Percentiles rank a stretch among this genome's conserved stretches.
These are phyloP conservation scores for Tuber brumale DNA, from an alignment of 495 filamentous ascomycete species.

Conservation along the genomic window DNA sequence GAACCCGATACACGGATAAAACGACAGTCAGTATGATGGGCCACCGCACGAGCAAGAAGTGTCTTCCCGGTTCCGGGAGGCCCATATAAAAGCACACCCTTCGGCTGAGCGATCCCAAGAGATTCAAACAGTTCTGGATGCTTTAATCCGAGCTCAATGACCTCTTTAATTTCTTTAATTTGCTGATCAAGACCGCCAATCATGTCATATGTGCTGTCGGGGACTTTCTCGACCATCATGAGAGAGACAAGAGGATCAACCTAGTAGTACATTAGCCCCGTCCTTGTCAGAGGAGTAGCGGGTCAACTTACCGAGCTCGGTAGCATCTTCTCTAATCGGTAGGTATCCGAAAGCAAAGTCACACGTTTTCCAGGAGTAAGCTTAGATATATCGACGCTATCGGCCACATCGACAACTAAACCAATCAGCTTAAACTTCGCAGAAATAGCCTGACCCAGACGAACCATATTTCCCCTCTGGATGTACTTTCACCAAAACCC, in stretches of 20 bases:
- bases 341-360: constrained; percentile 87
- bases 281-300: background rate
- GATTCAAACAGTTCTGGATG: constrained; percentile 98
- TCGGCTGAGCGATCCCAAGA: constrained; percentile 94
- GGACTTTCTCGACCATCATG: constrained; percentile 99
- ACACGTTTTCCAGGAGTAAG: constrained; percentile 97
- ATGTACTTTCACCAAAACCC: constrained; percentile 97
- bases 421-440: constrained; percentile 2
- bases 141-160: constrained; percentile 96
- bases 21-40: constrained; percentile 96
- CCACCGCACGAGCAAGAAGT: constrained; percentile 86
- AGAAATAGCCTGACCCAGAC: constrained; percentile 33
- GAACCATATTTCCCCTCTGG: constrained; percentile 99
- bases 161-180: constrained; percentile 99
- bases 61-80: constrained; percentile 98
- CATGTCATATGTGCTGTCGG: constrained; percentile 99
- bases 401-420: constrained; percentile 90
- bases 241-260: constrained; percentile 98
- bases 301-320: constrained; percentile 54
- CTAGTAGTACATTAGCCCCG: constrained; percentile 46
- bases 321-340: constrained; percentile 97
- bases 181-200: constrained; percentile 98
- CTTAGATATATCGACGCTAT: constrained; percentile 88
- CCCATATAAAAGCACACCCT: constrained; percentile 94
- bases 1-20: constrained; percentile 97